These are phyloP conservation scores for Adansonia grandidieri DNA, from an alignment of 441 rosid genomes.

Conservation along the genomic window DNA sequence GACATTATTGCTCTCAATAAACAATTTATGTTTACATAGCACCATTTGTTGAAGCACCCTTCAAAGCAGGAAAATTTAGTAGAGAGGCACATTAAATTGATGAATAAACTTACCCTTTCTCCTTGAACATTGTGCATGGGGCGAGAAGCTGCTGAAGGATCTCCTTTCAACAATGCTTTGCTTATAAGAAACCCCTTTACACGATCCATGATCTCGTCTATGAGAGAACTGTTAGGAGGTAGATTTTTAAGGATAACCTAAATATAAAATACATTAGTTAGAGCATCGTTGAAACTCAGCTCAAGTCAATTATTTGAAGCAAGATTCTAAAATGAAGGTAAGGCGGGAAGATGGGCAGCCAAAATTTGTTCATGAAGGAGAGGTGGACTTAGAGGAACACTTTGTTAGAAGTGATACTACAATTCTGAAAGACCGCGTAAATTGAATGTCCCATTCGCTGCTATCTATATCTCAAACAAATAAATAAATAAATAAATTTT, in stretches of 20 bases:
- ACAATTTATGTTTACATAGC: neutral
- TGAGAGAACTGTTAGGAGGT: slow-evolving; percentile 87
- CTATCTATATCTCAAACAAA: neutral
- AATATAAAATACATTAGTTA: slow-evolving; percentile 3
- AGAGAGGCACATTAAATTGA: neutral
- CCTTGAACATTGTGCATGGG: slow-evolving; percentile 72
- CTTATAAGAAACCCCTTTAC: slow-evolving; percentile 89
- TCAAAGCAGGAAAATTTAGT: neutral
- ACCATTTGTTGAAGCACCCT: neutral
- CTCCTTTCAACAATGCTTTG: slow-evolving; percentile 87
- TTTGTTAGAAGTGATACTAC: slow-evolving; percentile 8
- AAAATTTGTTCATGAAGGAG: neutral
- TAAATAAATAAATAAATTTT: neutral
- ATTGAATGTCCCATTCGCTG: neutral
- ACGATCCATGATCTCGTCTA: slow-evolving; percentile 86
- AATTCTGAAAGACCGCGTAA: slow-evolving; percentile 10
- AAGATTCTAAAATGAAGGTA: neutral
- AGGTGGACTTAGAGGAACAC: neutral
- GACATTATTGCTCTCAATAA: neutral
- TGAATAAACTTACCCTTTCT: slow-evolving; percentile 59
- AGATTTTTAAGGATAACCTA: slow-evolving; percentile 88
- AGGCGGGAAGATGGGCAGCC: neutral
- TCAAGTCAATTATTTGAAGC: slow-evolving; percentile 7
- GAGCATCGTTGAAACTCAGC: slow-evolving; percentile 20
- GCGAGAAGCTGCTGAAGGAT: slow-evolving; percentile 68